Conservation (phyloP, 441 rosid genomes). For the Populus hybrid region DNA sequence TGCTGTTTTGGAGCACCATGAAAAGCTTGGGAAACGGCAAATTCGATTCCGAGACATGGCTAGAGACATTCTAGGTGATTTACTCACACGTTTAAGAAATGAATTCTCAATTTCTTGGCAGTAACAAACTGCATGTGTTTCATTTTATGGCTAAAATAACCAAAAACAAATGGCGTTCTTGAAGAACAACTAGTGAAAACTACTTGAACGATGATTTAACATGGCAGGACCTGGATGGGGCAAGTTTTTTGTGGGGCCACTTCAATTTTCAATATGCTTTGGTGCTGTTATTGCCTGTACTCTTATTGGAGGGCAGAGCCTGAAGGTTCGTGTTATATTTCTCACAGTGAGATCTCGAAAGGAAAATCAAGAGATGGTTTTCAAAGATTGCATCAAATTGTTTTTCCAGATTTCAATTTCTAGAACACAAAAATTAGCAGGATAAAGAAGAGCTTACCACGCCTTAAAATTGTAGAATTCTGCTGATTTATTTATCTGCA, state of each 20-base stretch:
- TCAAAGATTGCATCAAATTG: not conserved
- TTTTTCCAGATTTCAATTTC: not conserved
- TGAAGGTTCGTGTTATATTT: constrained; percentile 36
- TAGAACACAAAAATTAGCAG: not conserved
- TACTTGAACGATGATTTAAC: not conserved
- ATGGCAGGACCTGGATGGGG: constrained; percentile 54
- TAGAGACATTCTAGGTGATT: constrained; percentile 43
- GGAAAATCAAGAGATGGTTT: not conserved
- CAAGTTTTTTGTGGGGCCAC: constrained; percentile 52
- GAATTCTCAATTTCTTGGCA: not conserved
- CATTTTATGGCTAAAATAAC: not conserved
- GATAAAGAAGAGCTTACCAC: not conserved
- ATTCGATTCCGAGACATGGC: constrained; percentile 60
- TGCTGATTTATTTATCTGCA: not conserved
- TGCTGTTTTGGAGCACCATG: constrained; percentile 46
- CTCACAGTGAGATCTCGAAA: not conserved
- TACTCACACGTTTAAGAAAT: not conserved
- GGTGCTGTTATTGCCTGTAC: constrained; percentile 43
- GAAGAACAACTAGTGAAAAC: not conserved
- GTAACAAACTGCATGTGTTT: not conserved
- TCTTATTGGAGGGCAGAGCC: constrained; percentile 54
- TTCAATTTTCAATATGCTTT: constrained; percentile 49
- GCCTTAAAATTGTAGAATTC: not conserved
- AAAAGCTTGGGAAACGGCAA: constrained; percentile 38
- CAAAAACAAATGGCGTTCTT: not conserved